These are phyloP conservation scores for Sporobolomyces roseus DNA, from an alignment of 768 basidiomycete genomes.

Conservation along the genomic window DNA sequence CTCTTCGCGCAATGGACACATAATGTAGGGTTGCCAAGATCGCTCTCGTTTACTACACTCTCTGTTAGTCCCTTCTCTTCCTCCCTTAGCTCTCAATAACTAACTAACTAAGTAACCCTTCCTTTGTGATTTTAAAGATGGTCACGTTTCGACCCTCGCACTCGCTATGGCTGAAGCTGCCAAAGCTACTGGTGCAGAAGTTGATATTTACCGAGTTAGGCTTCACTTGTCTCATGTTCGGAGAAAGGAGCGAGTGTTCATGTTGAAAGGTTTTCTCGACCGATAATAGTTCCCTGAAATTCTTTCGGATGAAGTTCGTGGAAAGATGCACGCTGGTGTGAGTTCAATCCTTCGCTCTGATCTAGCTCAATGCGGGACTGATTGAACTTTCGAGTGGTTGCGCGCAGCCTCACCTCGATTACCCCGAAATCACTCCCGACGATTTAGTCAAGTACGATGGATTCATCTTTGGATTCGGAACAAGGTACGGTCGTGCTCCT, in stretches of 20 bases:
- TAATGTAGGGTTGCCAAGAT: conserved; percentile 21
- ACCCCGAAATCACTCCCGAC: conserved; percentile 55
- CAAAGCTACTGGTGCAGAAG: conserved; percentile 48
- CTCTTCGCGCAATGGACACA: too few relatives aligned
- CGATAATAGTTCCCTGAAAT: conserved; percentile 53
- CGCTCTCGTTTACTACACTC: conserved; percentile 22
- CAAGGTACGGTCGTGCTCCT: conserved; percentile 66
- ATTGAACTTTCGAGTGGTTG: too few relatives aligned
- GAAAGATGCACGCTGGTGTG: conserved; percentile 43
- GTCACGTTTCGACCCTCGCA: conserved; percentile 40
- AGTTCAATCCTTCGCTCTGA: too few relatives aligned
- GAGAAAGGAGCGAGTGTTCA: too few relatives aligned
- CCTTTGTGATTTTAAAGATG: conserved; percentile 7
- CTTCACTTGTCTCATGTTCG: too few relatives aligned
- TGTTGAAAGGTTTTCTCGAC: too few relatives aligned
- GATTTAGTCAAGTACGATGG: conserved; percentile 50
- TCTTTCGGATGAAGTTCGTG: conserved; percentile 62
- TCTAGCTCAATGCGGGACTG: too few relatives aligned
- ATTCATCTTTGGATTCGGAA: conserved; percentile 3
- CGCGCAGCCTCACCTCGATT: conserved; percentile 25
- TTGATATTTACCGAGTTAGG: conserved; percentile 46
- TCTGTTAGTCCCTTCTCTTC: not conserved
- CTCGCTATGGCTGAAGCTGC: conserved; percentile 45
- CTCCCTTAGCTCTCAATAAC: not conserved
- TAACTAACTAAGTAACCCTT: not conserved